A percentile compares a stretch with the other conserved stretches of the same genome.
These are phyloP conservation scores for Jacaranda mimosifolia DNA, from an alignment of 257 asterid species.

Conservation along the genomic window DNA sequence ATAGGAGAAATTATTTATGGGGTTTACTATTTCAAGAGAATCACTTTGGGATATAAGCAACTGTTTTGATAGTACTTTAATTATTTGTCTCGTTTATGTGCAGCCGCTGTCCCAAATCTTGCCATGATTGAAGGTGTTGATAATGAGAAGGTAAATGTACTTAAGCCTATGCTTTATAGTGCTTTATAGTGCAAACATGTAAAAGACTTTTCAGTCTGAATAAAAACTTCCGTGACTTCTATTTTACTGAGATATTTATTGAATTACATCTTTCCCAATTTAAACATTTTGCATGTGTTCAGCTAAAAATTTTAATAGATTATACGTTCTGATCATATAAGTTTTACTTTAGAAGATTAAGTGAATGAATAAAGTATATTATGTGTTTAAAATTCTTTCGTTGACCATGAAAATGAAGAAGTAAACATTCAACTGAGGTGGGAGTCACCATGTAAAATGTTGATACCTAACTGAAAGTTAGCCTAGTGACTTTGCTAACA, in stretches of 20 bases:
- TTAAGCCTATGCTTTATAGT: neutral
- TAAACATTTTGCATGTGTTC: neutral
- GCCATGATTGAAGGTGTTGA: conserved; percentile 85
- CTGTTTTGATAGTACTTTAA: neutral
- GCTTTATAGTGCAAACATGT: neutral
- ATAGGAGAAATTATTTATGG: neutral
- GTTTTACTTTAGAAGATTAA: neutral
- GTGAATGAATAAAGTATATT: too few relatives aligned
- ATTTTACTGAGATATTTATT: too few relatives aligned
- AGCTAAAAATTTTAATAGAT: neutral
- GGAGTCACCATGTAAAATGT: neutral
- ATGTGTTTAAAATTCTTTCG: neutral
- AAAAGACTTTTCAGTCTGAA: neutral
- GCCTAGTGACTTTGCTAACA: conserved; percentile 8
- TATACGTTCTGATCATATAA: neutral
- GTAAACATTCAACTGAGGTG: neutral
- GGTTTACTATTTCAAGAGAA: neutral
- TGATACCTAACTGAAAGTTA: neutral
- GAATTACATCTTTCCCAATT: neutral
- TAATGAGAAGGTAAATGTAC: conserved; percentile 64
- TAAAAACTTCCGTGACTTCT: neutral
- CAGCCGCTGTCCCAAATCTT: conserved; percentile 86
- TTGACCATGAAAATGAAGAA: neutral
- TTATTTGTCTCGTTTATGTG: conserved; percentile 36
- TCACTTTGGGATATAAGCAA: neutral